Percentiles rank a stretch among this genome's conserved stretches.
Evolutionary conservation across 805 yeast genomes (phyloP).

Genomic region (Suhomyces canberraensis): DNA sequence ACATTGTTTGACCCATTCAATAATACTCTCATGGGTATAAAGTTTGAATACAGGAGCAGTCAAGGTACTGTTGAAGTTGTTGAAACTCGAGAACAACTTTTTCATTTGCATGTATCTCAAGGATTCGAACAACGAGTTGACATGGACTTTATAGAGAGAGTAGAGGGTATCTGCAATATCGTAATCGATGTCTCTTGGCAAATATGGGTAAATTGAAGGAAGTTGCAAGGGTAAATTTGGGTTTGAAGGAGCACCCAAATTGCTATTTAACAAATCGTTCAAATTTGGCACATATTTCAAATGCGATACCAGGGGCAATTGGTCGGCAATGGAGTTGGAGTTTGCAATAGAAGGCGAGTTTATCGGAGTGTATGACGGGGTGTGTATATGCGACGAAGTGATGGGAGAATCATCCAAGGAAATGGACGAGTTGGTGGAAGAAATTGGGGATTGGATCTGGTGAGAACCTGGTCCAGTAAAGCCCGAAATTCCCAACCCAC

Average conservation of each 20-base stretch:
- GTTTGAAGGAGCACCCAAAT: slow-evolving; percentile 6
- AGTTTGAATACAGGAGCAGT: slow-evolving; percentile 63
- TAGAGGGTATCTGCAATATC: slow-evolving; percentile 62
- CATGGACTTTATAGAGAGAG: slow-evolving; percentile 61
- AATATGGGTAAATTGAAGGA: slow-evolving; percentile 41
- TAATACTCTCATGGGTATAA: slow-evolving; percentile 45
- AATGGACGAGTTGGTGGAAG: slow-evolving; percentile 12
- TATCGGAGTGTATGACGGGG: slow-evolving; percentile 18
- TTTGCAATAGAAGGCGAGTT: slow-evolving; percentile 16
- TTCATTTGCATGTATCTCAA: slow-evolving; percentile 66
- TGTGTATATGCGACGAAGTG: slow-evolving; percentile 12
- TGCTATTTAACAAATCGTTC: slow-evolving; percentile 11
- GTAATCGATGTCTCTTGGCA: slow-evolving; percentile 45
- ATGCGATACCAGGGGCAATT: slow-evolving; percentile 15
- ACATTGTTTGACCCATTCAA: slow-evolving; percentile 65
- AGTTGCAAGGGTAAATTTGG: slow-evolving; percentile 19
- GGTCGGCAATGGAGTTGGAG: slow-evolving; percentile 14
- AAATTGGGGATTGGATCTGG: slow-evolving; percentile 11
- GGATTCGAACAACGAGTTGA: slow-evolving; percentile 60
- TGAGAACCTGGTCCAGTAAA: background rate
- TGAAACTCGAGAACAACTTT: slow-evolving; percentile 52
- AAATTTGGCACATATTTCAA: slow-evolving; percentile 32
- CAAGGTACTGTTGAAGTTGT: slow-evolving; percentile 51
- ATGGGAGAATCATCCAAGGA: slow-evolving; percentile 17
- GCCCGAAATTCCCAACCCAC: slow-evolving; percentile 4